Base-by-base conservation (phyloP, 1,139 yeast genomes). In the Kodamaea ohmeri region DNA sequence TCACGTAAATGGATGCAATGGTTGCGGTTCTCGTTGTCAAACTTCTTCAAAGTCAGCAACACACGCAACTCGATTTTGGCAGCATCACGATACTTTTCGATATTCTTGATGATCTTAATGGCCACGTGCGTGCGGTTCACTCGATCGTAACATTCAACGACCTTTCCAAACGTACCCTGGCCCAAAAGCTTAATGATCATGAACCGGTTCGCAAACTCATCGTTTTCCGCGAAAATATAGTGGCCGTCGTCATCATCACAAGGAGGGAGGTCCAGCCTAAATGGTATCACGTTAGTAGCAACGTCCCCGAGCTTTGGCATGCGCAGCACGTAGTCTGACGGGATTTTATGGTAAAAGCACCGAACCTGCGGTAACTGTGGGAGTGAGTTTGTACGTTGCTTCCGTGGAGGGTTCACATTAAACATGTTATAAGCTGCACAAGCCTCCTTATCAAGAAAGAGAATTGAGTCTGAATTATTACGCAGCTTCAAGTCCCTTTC, bases 141-240 rank as follows among this genome's bases (percentile, higher is more conserved):
- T 43, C 71, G 71, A 52, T 83, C 90, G 46, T 65, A 65, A 36
- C 89, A 85, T 50, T 80, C 80, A 27, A 89, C 84, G 11, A 94
- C 99, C 57, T 90, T 92, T 14, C 98, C 98, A 67, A 92, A 94
- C 0, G 98, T 94, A 6, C 99, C 99, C 55, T 92, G 97, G 16
- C 99, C 99, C 43, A 94, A 67, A 38, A 88, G 66, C 40, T 81
- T 73, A 25, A 76, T 65, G 14, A 86, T 81, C 18, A 78, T 62
- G 51, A 83, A 82, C 36, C 95, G 68, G 35, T 78, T 78, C 22
- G 90, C 83, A 58, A 83, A 82, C 3, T 61, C 50, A 32, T 80
- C 80, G 43, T 80, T 78, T 11, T 71, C 61, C 39, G 70, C 76
- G 27, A 84, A 80, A 35, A 85, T 75, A 55, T 86, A 88, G 59